Evolutionary conservation across 805 yeast species (phyloP), one percentile per base, ranked within the genome.

Genomic region (Cephaloascus fragrans): DNA sequence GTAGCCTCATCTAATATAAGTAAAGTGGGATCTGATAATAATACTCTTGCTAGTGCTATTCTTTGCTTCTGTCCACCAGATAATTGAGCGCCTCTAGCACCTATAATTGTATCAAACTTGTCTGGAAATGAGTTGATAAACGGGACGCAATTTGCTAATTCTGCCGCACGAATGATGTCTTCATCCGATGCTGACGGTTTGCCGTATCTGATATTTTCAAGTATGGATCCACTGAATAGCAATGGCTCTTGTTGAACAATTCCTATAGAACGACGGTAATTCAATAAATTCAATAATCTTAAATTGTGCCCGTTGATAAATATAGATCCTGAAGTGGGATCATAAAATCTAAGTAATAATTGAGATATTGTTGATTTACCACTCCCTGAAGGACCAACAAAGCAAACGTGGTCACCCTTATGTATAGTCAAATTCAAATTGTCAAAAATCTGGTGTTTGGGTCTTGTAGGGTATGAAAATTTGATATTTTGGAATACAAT

Each of bases 381-480:
- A 42, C 78, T 71, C 1, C 83, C 83, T 2, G 79, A 72, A 1
- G 81, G 71, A 2, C 82, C 83, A 4, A 67, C 72, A 42, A 67
- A 59, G 52, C 72, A 89, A 14, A 89, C 79, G 50, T 90, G 90
- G 48, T 86, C 89, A 12, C 97, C 97, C 26, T 83, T 77, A 14
- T 65, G 56, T 35, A 90, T 79, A 2, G 61, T 67, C 41, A 90
- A 65, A 46, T 75, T 67, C 40, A 89, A 59, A 18, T 72, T 62
- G 2, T 64, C 49, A 59, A 90, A 87, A 18, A 90, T 81, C 16
- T 59, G 58, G 34, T 80, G 75, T 41, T 83, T 77, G 15, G 79
- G 78, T 44, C 97, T 73, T 1, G 95, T 85, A 26, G 97, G 97
- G 56, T 90, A 90, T 20, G 72, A 65, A 57, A 90, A 90, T 10